Base-by-base conservation (phyloP, 495 filamentous ascomycete species). In the Hapsidospora chrysogenum region DNA sequence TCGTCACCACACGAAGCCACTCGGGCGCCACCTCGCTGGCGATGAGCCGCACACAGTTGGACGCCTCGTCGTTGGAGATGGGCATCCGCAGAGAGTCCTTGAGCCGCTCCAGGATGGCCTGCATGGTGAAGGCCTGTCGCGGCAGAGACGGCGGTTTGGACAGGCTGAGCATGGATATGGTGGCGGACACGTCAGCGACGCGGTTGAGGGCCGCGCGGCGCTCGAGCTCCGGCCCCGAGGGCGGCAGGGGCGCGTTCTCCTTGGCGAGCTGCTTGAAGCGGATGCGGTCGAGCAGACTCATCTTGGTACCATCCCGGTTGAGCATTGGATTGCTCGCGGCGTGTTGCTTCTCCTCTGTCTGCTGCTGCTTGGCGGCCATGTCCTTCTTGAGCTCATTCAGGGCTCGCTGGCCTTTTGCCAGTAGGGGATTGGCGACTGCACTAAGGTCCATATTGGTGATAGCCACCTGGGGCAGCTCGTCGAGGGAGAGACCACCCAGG, bases 221-320 rank as follows among this genome's bases (percentile, higher is more conserved):
- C 42, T 57, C 58, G 9, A 73, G 51, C 42, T 71, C 60, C n/a
- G 54, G 62, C 14, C 20, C 37, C 16, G 37, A 39, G 0, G 21
- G 29, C 1, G 57, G 45, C 0, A 64, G 53, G 1, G 64, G 58
- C 0, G 43, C 53, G 4, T 54, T 42, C 13, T 57, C 34, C 0
- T 63, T 54, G 1, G 60, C 33, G 3, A 63, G 45, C 33, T 76
- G 61, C 53, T 76, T 78, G 14, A 63, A 50, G 19, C 72, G 66
- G 40, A 82, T 64, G 41, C 76, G 72, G 38, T 77, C 74, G 11
- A 80, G 64, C 14, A 81, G 45, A 40, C 48, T 53, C 51, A 63
- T 52, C 39, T 58, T 58, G 13, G 47, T 43, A 5, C 48, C 56
- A 33, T 49, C 51, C 1, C 52, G 20, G 21, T 53, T 53, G 21